Conservation (phyloP, 2,329 filamentous ascomycete species). For the Cladosporium sp. region DNA sequence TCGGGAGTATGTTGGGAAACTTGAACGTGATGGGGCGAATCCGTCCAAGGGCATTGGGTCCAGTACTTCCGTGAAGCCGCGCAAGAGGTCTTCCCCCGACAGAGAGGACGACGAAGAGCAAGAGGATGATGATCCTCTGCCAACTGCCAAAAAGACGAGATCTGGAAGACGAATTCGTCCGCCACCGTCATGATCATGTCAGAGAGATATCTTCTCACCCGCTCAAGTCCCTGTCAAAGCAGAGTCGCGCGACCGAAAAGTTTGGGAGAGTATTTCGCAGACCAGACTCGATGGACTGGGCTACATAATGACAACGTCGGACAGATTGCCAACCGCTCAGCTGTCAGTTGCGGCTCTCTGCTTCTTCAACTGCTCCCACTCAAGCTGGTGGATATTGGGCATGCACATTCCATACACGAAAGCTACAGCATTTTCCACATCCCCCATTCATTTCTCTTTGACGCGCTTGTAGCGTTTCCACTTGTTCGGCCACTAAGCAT, state of each 20-base stretch:
- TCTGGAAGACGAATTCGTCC: neutral
- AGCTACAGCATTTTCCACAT: too few species aligned
- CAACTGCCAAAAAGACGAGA: neutral
- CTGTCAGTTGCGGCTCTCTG: neutral
- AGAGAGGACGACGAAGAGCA: neutral
- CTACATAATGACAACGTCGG: neutral
- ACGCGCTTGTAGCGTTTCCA: neutral
- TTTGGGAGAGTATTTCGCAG: too few species aligned
- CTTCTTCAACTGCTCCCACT: neutral
- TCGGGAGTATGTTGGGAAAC: constrained; percentile 32
- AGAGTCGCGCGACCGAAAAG: neutral
- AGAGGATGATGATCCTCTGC: neutral
- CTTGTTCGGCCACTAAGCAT: neutral
- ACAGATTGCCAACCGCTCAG: neutral
- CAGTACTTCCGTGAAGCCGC: neutral
- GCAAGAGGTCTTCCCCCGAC: neutral
- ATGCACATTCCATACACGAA: too few species aligned
- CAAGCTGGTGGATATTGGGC: too few species aligned
- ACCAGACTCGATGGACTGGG: too few species aligned
- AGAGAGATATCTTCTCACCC: neutral
- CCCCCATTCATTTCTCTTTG: neutral
- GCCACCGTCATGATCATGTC: neutral
- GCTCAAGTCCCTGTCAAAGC: neutral
- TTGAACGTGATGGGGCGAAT: constrained; percentile 1
- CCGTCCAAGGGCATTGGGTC: rapidly evolving